Conservation (phyloP, 495 filamentous ascomycete genomes). For the Immersiella caudata region DNA sequence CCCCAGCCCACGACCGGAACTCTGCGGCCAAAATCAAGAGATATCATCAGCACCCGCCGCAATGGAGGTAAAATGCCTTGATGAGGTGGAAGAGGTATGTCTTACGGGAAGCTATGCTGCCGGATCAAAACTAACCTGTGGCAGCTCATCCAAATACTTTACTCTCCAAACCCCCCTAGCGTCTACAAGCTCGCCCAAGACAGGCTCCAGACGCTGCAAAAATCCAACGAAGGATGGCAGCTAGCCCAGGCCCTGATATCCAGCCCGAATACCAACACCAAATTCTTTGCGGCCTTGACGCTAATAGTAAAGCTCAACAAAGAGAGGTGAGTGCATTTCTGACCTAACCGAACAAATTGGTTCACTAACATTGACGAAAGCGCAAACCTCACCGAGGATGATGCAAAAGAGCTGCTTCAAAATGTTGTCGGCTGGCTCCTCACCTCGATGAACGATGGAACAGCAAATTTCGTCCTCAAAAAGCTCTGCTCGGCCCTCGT, state of each 20-base stretch:
- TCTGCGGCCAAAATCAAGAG: neutral
- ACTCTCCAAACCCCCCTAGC: constrained; percentile 65
- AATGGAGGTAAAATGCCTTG: constrained; percentile 43
- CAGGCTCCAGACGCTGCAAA: constrained; percentile 74
- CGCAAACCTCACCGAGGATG: constrained; percentile 62
- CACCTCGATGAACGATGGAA: constrained; percentile 57
- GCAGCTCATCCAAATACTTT: constrained; percentile 63
- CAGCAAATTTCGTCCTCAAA: constrained; percentile 67
- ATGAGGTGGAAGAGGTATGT: constrained; percentile 45
- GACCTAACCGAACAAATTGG: neutral
- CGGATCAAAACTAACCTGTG: constrained; percentile 28
- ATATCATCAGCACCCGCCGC: neutral
- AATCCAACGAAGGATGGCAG: constrained; percentile 79
- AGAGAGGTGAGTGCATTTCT: constrained; percentile 59
- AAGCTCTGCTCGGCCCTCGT: constrained; percentile 86
- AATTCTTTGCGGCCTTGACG: constrained; percentile 93
- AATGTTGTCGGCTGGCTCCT: constrained; percentile 72
- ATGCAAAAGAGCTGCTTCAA: constrained; percentile 65
- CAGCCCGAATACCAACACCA: constrained; percentile 67
- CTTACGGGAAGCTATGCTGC: neutral
- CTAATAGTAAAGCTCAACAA: constrained; percentile 90
- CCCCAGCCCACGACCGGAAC: neutral
- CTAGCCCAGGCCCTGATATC: constrained; percentile 73
- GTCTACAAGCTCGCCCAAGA: constrained; percentile 71
- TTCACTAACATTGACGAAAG: constrained; percentile 39